Evolutionary conservation across 2,329 filamentous ascomycete genomes (phyloP).

Genomic region (Colletotrichum trifolii): DNA sequence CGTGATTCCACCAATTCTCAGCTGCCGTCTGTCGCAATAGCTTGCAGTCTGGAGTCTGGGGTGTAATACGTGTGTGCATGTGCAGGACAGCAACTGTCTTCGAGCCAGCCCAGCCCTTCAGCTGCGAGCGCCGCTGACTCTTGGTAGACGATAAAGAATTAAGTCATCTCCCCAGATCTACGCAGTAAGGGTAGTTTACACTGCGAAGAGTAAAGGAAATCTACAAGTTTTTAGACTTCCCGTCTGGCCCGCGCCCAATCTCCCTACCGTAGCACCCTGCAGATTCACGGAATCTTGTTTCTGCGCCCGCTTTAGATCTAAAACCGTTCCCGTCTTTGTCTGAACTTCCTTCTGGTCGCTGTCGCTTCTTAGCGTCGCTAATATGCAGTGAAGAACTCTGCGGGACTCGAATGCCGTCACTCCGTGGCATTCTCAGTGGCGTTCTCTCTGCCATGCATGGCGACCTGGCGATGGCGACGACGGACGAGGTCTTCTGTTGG

Average conservation of each 20-base stretch:
- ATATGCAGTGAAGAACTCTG: constrained; percentile 4
- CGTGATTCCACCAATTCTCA: too few relatives aligned
- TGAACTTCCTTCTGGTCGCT: constrained; percentile 11
- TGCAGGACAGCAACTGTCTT: too few relatives aligned
- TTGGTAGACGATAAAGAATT: neutral
- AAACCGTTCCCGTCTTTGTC: constrained; percentile 25
- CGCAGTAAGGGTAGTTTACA: neutral
- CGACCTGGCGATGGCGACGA: neutral
- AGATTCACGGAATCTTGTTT: neutral
- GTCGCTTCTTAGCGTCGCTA: neutral
- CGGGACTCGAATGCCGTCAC: neutral
- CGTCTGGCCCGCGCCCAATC: neutral
- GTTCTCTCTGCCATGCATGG: neutral
- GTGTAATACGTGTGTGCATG: too few relatives aligned
- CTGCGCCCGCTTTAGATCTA: constrained; percentile 8
- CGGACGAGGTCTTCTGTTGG: neutral
- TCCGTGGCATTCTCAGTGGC: neutral
- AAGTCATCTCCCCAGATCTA: neutral
- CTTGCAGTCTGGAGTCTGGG: too few relatives aligned
- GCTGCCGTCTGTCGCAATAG: too few relatives aligned
- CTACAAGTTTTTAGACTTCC: constrained; percentile 25
- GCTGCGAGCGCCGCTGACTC: too few relatives aligned
- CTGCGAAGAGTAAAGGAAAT: neutral
- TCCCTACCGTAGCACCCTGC: neutral
- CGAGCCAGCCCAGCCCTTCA: too few relatives aligned